phyloP scores from a whole-genome alignment of 2,329 filamentous ascomycete species.

The Berkeleyomyces basicola region DNA sequence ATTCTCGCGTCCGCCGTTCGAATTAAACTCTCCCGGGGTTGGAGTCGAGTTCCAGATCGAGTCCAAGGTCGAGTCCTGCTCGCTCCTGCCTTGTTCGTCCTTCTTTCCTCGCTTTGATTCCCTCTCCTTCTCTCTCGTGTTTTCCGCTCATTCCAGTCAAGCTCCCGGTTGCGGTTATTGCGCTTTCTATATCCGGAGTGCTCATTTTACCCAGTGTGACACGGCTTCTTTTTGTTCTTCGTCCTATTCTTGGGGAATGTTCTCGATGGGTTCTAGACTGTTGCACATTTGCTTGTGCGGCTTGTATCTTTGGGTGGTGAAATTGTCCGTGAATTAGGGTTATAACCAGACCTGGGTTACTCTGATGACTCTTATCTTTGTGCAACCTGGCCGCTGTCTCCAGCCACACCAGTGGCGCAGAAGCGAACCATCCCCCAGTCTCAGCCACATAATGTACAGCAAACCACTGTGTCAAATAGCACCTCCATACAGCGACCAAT shows the following conservation, averaged over 20 bases:
- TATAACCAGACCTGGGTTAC: neutral
- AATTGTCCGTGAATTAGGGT: neutral
- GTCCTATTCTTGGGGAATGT: neutral
- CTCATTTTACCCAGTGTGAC: neutral
- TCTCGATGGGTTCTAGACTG: neutral
- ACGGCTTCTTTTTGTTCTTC: neutral
- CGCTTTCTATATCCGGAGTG: neutral
- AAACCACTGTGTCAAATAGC: too few relatives aligned
- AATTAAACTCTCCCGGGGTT: too few relatives aligned
- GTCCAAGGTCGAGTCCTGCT: too few relatives aligned
- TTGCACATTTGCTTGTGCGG: neutral
- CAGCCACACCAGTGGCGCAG: too few relatives aligned
- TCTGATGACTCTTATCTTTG: neutral
- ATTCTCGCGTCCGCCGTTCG: too few relatives aligned
- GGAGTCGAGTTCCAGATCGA: neutral
- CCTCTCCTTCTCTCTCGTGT: neutral
- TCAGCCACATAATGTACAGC: too few relatives aligned
- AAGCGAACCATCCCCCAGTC: too few relatives aligned
- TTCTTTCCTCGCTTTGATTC: neutral
- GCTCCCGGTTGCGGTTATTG: neutral
- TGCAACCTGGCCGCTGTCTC: too few relatives aligned
- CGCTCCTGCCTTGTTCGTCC: too few relatives aligned
- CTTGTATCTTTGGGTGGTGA: neutral
- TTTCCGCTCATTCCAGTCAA: too few relatives aligned
- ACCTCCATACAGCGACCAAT: too few relatives aligned